phyloP scores from a whole-genome alignment of 2,329 filamentous ascomycete genomes.

The Aureobasidium musti region DNA sequence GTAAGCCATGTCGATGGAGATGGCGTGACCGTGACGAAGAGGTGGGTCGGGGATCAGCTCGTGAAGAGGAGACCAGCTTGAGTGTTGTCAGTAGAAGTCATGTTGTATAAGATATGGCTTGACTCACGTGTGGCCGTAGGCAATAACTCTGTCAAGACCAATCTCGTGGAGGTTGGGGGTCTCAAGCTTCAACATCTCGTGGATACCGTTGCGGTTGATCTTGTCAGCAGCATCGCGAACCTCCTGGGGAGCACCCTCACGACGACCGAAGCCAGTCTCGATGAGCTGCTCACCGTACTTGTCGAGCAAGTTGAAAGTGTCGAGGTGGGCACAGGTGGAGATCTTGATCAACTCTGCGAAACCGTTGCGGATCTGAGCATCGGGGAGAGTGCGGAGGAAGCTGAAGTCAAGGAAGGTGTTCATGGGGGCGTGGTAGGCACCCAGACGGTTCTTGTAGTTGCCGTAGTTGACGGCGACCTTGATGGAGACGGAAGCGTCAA shows the following conservation, averaged over 20 bases:
- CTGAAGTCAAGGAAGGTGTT: slow-evolving; percentile 74
- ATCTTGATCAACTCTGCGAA: slow-evolving; percentile 78
- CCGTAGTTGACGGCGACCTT: slow-evolving; percentile 79
- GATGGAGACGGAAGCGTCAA: slow-evolving; percentile 74
- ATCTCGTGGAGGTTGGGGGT: slow-evolving; percentile 74
- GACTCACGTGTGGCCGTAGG: slow-evolving; percentile 68
- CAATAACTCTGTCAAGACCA: slow-evolving; percentile 70
- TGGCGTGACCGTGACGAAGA: slow-evolving; percentile 71
- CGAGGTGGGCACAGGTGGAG: slow-evolving; percentile 66
- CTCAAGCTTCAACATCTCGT: slow-evolving; percentile 73
- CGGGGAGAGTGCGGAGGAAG: slow-evolving; percentile 68
- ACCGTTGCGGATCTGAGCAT: slow-evolving; percentile 69
- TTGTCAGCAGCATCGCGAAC: slow-evolving; percentile 63
- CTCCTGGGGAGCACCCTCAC: slow-evolving; percentile 57
- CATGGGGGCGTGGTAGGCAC: slow-evolving; percentile 70
- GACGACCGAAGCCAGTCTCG: slow-evolving; percentile 63
- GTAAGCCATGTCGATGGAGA: slow-evolving; percentile 75
- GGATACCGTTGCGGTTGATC: slow-evolving; percentile 69
- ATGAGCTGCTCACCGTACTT: slow-evolving; percentile 70
- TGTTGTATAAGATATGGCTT: not conserved
- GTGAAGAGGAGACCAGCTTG: slow-evolving; percentile 69
- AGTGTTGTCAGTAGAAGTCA: slow-evolving; percentile 24
- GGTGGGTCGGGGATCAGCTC: slow-evolving; percentile 69
- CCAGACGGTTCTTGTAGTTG: slow-evolving; percentile 73
- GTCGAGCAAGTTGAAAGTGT: slow-evolving; percentile 68